Percentiles rank a stretch among this genome's conserved stretches.
These are phyloP conservation scores for Collybiopsis confluens DNA, from an alignment of 768 basidiomycete species.

Conservation along the genomic window DNA sequence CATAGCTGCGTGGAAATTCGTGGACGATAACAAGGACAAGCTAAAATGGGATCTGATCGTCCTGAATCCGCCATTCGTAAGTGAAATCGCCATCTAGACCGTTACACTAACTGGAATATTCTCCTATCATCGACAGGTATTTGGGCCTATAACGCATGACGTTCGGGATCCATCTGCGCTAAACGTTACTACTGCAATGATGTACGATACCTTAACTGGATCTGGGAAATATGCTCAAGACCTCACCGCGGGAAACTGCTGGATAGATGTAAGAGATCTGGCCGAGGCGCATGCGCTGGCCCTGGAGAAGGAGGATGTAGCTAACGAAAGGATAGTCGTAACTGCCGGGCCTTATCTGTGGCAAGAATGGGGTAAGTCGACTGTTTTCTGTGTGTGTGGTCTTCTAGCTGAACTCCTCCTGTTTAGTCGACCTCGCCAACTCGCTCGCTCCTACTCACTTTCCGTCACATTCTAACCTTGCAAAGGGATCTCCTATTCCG, in stretches of 20 bases:
- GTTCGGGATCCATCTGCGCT: constrained; percentile 28
- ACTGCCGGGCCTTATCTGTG: constrained; percentile 28
- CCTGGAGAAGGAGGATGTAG: constrained; percentile 46
- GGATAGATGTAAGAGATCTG: constrained; percentile 54
- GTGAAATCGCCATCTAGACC: constrained; percentile 4
- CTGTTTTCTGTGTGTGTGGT: background rate
- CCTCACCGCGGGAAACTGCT: constrained; percentile 21
- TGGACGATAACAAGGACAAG: constrained; percentile 36
- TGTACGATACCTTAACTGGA: constrained; percentile 21
- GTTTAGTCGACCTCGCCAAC: constrained; percentile 28
- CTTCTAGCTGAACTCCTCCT: background rate
- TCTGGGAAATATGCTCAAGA: constrained; percentile 18
- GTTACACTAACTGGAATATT: background rate
- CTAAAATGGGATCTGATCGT: constrained; percentile 49
- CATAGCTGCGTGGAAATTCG: constrained; percentile 39
- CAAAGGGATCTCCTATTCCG: constrained; percentile 1
- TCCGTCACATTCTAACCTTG: constrained; percentile 5
- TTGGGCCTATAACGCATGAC: constrained; percentile 40
- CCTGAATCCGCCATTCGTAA: constrained; percentile 52
- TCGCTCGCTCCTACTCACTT: background rate
- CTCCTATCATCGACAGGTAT: background rate
- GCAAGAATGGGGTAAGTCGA: constrained; percentile 30
- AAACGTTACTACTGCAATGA: constrained; percentile 31
- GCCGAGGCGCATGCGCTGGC: constrained; percentile 53
- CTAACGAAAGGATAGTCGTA: constrained; percentile 54